Evolutionary conservation across 2,329 filamentous ascomycete species (phyloP).

Genomic region (Talaromyces funiculosus): DNA sequence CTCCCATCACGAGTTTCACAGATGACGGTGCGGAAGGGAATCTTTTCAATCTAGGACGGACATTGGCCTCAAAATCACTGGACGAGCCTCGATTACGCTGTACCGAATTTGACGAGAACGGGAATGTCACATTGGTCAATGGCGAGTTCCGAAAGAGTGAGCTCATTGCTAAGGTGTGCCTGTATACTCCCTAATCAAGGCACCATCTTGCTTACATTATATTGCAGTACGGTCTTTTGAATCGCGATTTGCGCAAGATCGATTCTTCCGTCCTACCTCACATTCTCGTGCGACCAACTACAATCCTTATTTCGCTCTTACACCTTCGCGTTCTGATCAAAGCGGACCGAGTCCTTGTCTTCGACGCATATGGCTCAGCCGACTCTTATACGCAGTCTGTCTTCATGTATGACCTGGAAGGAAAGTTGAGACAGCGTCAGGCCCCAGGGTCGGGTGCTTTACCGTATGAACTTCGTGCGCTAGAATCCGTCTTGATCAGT

Average conservation of each 20-base stretch:
- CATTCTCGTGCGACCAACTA: constrained; percentile 86
- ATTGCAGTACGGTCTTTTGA: constrained; percentile 75
- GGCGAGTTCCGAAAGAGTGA: constrained; percentile 98
- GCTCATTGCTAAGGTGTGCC: constrained; percentile 78
- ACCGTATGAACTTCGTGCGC: constrained; percentile 91
- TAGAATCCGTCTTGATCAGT: constrained; percentile 91
- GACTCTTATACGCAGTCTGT: constrained; percentile 92
- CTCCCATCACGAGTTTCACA: constrained; percentile 45
- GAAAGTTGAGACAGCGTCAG: constrained; percentile 79
- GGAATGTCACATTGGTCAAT: constrained; percentile 85
- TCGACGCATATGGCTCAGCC: constrained; percentile 91
- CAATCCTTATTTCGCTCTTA: constrained; percentile 92
- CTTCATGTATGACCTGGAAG: constrained; percentile 96
- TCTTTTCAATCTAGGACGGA: constrained; percentile 65
- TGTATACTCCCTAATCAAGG: constrained; percentile 13
- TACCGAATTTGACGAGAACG: constrained; percentile 89
- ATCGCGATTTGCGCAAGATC: constrained; percentile 93
- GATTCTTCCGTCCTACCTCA: constrained; percentile 93
- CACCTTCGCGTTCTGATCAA: constrained; percentile 95
- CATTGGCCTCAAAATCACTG: constrained; percentile 67
- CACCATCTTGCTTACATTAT: background rate
- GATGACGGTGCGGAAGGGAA: constrained; percentile 56
- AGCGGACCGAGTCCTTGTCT: constrained; percentile 86
- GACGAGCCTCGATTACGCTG: constrained; percentile 83
- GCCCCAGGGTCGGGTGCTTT: constrained; percentile 53